Base-by-base conservation (phyloP, 2,329 filamentous ascomycete species). In the Talaromyces sp. region DNA sequence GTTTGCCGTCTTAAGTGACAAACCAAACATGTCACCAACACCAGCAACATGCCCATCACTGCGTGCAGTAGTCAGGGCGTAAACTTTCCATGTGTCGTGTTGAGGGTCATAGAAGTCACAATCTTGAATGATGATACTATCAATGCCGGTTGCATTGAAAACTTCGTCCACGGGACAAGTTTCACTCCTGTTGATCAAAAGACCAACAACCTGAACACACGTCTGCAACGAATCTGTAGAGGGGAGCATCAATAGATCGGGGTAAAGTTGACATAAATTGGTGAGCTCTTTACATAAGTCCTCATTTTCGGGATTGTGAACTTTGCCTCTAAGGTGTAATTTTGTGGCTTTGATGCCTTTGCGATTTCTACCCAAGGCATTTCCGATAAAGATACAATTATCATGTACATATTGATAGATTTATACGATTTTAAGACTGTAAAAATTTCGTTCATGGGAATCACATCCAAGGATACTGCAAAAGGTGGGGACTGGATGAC, bases 21-120 rank as follows among this genome's bases (percentile, higher is more conserved):
- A 62, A n/a, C 62, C 63, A 24, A 62, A 65, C 58, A 65, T 65
- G 22, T 65, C 63, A 33, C 63, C 63, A 31, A 50, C 63, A 33
- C 63, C 63, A 31, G 52, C 59, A 24, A 62, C 63, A 49, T 65
- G 47, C 8, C 37, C 37, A 49, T 62, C 59, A 27, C 33, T 62
- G 22, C 57, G 37, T 11, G 58, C 43, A 16, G 52, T 65, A 1
- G 57, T 49, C 63, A 57, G 50, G 22, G 63, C 63, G 45, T 65
- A 65, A 1, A 62, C 58, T 9, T 59, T 65, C 63, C 63, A 65
- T 6, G 45, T 52, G 60, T 56, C 60, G n/a, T 50, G 35, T 22
- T 54, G 43, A 5, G 54, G 24, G 35, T 54, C 45, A 5, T 56
- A 33, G 11, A 64, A 64, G 24, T 64, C 62, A 24, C 62, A 64